phyloP scores from a whole-genome alignment of 2,329 filamentous ascomycete genomes.

The Arthrobotrys entomopaga region DNA sequence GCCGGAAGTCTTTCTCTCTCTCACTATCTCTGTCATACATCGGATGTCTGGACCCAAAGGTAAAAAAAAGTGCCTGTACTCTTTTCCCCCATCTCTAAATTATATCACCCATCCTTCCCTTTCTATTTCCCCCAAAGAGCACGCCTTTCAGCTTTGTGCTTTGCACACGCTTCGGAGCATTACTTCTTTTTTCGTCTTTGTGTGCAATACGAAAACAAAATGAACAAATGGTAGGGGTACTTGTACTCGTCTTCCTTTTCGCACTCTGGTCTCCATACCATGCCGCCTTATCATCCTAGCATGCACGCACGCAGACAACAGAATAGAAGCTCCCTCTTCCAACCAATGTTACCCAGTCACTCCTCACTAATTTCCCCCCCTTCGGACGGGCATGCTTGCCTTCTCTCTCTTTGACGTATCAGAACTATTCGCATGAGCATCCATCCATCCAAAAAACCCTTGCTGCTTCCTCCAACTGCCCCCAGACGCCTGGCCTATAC shows the following conservation, averaged over 20 bases:
- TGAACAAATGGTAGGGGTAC: too few relatives aligned
- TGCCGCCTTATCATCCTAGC: too few relatives aligned
- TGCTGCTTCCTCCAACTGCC: neutral
- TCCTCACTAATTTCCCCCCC: too few relatives aligned
- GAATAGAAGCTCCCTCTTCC: too few relatives aligned
- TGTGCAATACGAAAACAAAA: neutral
- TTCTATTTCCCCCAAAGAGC: neutral
- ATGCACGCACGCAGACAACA: too few relatives aligned
- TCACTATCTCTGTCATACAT: constrained; percentile 5
- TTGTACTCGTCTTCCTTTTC: too few relatives aligned
- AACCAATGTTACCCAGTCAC: too few relatives aligned
- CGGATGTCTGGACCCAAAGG: neutral
- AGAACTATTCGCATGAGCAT: constrained; percentile 6
- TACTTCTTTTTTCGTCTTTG: neutral
- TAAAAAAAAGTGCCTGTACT: neutral
- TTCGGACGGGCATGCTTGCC: too few relatives aligned
- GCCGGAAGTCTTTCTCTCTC: neutral
- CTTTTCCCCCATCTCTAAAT: neutral
- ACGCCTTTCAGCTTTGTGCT: neutral
- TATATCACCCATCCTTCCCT: neutral
- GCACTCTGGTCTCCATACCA: too few relatives aligned
- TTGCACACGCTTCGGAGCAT: constrained; percentile 1
- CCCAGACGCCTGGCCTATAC: constrained; percentile 15
- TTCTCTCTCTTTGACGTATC: neutral
- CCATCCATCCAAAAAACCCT: neutral